Base-by-base conservation (phyloP, 495 filamentous ascomycete genomes). In the Penicillium roqueforti region DNA sequence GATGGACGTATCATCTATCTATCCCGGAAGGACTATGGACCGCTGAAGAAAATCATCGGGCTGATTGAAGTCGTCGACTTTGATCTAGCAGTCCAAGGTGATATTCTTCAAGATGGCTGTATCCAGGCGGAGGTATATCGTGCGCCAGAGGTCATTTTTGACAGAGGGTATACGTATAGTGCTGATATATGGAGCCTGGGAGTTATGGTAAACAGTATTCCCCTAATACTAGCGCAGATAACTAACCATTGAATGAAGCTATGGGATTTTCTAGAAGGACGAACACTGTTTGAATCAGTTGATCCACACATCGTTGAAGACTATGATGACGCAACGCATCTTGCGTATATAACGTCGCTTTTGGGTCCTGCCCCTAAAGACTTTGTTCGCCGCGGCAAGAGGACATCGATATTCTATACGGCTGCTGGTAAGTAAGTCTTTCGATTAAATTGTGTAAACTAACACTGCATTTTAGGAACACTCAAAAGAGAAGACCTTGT, bases 171-270 rank as follows among this genome's bases (percentile, higher is more conserved):
- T 61, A 60, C 63, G 41, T 59, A 63, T 28, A 70, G 63, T 34
- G 69, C 72, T 14, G 73, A 78, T 59, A 75, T 79, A 40, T 78
- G 76, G 74, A 76, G 65, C 55, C 54, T 71, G 22, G 73, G 70
- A 47, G 66, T 68, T 36, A 67, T 75, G 52, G 73, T 76, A 59
- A 46, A 58, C 25, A 16, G 48, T 39, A 0, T 18, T 11, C 36
- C 23, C 31, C 34, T 14, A 1, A 41, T 40, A 42, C 36, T 42
- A 25, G 40, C 6, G 6, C 20, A 42, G 13, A 42, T n/a, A 41
- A 31, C 36, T 51, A 51, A 42, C 48, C 13, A 26, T 29, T 26
- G 20, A 38, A 38, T 41, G 47, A 37, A 73, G 73, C 31, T 74
- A 40, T 74, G 66, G 70, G 61, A 71, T 47, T 39, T 76, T 13